Evolutionary conservation across 2,329 filamentous ascomycete genomes (phyloP).

Genomic region (Penicillium sp.): DNA sequence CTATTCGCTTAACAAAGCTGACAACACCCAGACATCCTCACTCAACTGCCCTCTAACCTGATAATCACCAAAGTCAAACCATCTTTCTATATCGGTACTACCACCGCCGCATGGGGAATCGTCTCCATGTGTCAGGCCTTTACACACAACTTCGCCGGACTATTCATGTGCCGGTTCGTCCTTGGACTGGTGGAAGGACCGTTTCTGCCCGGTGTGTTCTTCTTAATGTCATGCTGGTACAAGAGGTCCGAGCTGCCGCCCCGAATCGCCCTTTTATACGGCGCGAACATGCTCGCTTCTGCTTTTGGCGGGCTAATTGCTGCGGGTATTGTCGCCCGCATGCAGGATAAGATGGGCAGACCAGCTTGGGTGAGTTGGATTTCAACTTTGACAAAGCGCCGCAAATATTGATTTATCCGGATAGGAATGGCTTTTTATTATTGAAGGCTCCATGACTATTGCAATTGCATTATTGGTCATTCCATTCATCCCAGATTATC

Average conservation of each 20-base stretch:
- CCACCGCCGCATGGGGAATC: slow-evolving; percentile 60
- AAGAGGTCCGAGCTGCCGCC: slow-evolving; percentile 29
- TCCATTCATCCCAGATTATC: slow-evolving; percentile 12
- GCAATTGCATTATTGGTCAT: slow-evolving; percentile 15
- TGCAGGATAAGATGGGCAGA: slow-evolving; percentile 10
- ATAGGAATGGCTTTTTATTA: slow-evolving; percentile 27
- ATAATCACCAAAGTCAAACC: slow-evolving; percentile 52
- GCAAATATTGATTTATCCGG: neutral
- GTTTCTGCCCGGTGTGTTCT: slow-evolving; percentile 50
- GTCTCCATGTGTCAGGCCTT: slow-evolving; percentile 58
- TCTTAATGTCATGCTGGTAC: slow-evolving; percentile 41
- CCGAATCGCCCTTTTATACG: slow-evolving; percentile 24
- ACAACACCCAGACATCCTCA: slow-evolving; percentile 9
- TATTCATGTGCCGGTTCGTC: slow-evolving; percentile 58
- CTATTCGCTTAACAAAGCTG: neutral
- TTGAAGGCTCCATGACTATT: slow-evolving; percentile 20
- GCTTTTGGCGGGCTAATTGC: slow-evolving; percentile 16
- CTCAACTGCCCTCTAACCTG: slow-evolving; percentile 47
- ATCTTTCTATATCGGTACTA: slow-evolving; percentile 50
- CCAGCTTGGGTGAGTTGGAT: slow-evolving; percentile 10
- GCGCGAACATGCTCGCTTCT: slow-evolving; percentile 15
- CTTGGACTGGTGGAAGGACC: slow-evolving; percentile 64
- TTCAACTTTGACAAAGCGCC: neutral
- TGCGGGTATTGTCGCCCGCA: slow-evolving; percentile 13
- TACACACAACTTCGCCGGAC: slow-evolving; percentile 53